Percentiles rank a stretch among this genome's conserved stretches.
Evolutionary conservation across 1,284 basidiomycete genomes (phyloP).

Genomic region (Ustilago shanxiensis): DNA sequence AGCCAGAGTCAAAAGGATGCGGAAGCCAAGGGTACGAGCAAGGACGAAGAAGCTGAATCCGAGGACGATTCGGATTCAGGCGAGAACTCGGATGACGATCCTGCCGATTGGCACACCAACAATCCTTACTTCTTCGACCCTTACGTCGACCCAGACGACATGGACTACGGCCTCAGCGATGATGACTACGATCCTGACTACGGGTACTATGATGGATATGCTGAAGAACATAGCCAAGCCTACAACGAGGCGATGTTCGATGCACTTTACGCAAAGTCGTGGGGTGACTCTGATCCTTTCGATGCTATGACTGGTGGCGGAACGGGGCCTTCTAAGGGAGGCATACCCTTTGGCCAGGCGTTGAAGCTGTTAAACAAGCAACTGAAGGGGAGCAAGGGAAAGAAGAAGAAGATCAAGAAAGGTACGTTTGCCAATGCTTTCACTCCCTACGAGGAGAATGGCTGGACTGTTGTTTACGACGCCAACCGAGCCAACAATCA

Average conservation of each 20-base stretch:
- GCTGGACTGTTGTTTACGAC: background rate
- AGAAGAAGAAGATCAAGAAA: background rate
- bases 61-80: background rate
- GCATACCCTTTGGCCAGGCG: background rate
- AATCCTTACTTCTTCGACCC: background rate
- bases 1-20: background rate
- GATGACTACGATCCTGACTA: background rate
- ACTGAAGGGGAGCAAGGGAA: background rate
- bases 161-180: background rate
- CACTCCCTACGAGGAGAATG: background rate
- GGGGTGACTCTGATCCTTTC: background rate
- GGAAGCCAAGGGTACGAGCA: background rate
- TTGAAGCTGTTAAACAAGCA: slow-evolving; percentile 3
- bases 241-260: slow-evolving; percentile 6
- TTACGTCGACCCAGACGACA: background rate
- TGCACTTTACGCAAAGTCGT: slow-evolving; percentile 1
- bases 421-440: background rate
- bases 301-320: background rate
- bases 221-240: slow-evolving; percentile 1
- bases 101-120: background rate
- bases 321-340: background rate
- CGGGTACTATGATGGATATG: slow-evolving; percentile 1
- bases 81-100: background rate
- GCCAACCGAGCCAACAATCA: background rate
- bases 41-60: background rate